Conservation (phyloP, 2,329 filamentous ascomycete species). For the Microthyrium microscopicum region DNA sequence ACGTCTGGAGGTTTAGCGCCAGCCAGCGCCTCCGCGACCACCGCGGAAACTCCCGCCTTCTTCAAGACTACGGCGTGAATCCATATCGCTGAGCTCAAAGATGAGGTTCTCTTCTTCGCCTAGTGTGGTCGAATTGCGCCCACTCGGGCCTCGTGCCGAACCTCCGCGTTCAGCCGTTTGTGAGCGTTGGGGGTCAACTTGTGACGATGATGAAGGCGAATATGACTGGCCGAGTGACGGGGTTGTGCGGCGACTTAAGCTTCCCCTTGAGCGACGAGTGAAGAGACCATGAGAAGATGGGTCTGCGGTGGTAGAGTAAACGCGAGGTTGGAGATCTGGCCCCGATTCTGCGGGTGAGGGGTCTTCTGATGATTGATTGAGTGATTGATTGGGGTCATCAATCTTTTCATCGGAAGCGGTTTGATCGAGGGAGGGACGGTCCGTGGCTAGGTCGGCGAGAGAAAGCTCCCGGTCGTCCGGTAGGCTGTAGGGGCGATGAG, state of each 20-base stretch:
- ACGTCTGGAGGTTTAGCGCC: too few relatives aligned
- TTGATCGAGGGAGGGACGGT: background rate
- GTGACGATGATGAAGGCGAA: background rate
- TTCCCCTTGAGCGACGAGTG: slow-evolving; percentile 5
- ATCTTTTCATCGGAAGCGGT: slow-evolving; percentile 1
- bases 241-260: slow-evolving; percentile 3
- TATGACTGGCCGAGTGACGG: slow-evolving; percentile 1
- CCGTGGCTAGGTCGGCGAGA: slow-evolving; percentile 1
- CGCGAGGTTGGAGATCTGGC: too few relatives aligned
- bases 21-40: too few relatives aligned
- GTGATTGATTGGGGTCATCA: too few relatives aligned
- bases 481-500: slow-evolving; percentile 5
- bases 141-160: slow-evolving; percentile 1
- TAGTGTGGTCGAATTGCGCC: background rate
- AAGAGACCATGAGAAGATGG: too few relatives aligned
- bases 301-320: too few relatives aligned
- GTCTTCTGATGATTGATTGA: too few relatives aligned
- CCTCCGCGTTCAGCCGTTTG: slow-evolving; percentile 2
- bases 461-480: slow-evolving; percentile 7
- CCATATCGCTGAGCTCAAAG: slow-evolving; percentile 5
- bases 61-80: slow-evolving; percentile 5
- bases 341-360: too few relatives aligned
- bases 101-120: slow-evolving; percentile 7
- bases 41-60: too few relatives aligned
- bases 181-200: background rate